Base-by-base conservation (phyloP, 23 red algal genomes). In the Gracilaria domingensis region DNA sequence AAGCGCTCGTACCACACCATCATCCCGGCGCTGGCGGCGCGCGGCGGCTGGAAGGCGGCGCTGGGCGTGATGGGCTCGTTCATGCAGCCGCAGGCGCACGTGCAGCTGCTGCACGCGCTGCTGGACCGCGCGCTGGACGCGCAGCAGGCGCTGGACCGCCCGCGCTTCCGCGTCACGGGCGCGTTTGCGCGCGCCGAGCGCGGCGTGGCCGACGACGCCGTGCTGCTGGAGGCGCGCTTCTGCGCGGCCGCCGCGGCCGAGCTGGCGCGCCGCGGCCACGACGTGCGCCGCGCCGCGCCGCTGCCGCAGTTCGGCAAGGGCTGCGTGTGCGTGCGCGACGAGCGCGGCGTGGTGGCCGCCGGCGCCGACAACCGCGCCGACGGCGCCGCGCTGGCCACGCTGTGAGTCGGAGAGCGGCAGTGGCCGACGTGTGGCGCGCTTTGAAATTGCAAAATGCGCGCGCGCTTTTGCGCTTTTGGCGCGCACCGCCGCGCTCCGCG, bases 61-160 rank as follows among this genome's bases (percentile, higher is more conserved):
- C 84, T 96, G 26, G 97, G 97, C 14, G 83, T 89, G 36, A 99
- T 96, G 94, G 97, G 97, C 23, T 89, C 90, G 37, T 96, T 95
- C 61, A 96, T 96, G 92, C 97, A 99, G 49, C 94, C 97, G 44
- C 97, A 99, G 81, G 97, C 91, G 8, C 97, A 99, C 61, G 53
- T 96, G 40, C 94, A 96, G 78, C 75, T 95, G 45, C 18, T 98
- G 12, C 60, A 80, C 38, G 66, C 66, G 4, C n/a, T 96, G 70
- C 24, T 99, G 51, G 97, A 99, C 48, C 56, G 65, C 24, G 85
- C 60, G 21, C 47, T 99, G 85, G 85, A 95, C 79, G 71, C 94
- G 62, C 97, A 99, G 73, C 65, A 75, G 48, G 93, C 97, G 57
- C 51, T 99, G 45, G 97, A 99, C 64, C 60, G 79, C 16, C 23